phyloP scores from a whole-genome alignment of 306 rosid genomes.

The Cicer yamashitae region DNA sequence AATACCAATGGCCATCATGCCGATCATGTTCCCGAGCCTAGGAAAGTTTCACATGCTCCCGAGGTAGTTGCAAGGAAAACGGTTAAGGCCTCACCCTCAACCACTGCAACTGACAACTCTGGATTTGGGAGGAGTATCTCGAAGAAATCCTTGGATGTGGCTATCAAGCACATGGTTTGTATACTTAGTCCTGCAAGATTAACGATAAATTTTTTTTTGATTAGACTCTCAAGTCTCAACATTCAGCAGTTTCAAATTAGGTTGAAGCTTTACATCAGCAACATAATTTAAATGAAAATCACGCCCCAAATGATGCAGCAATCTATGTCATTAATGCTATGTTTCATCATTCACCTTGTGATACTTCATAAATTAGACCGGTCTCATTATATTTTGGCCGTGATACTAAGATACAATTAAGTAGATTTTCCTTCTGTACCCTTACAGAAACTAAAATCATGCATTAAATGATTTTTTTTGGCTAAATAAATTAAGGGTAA shows the following conservation, averaged over 20 bases:
- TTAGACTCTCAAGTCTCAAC: slow-evolving; percentile 18
- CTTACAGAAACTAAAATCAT: background rate
- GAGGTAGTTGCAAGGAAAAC: slow-evolving; percentile 73
- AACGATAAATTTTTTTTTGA: slow-evolving; percentile 12
- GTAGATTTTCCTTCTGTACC: background rate
- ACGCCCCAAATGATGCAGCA: slow-evolving; percentile 20
- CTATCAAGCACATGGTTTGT: slow-evolving; percentile 93
- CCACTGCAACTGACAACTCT: slow-evolving; percentile 65
- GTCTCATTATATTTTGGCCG: background rate
- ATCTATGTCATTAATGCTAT: slow-evolving; percentile 14
- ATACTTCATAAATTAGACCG: slow-evolving; percentile 14
- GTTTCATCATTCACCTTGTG: slow-evolving; percentile 18
- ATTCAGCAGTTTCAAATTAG: slow-evolving; percentile 17
- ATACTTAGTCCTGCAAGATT: slow-evolving; percentile 8
- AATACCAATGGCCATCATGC: slow-evolving; percentile 67
- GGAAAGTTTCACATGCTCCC: slow-evolving; percentile 61
- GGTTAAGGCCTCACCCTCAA: slow-evolving; percentile 70
- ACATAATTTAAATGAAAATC: slow-evolving; percentile 22
- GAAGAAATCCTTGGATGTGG: slow-evolving; percentile 95
- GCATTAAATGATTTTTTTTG: background rate
- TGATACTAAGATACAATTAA: background rate
- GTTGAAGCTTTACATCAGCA: background rate
- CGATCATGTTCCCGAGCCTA: slow-evolving; percentile 61
- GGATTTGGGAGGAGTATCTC: slow-evolving; percentile 97
- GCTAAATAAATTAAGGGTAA: background rate